Evolutionary conservation across 148 eudicot genomes (phyloP).

Genomic region (Vaccinium corymbosum): DNA sequence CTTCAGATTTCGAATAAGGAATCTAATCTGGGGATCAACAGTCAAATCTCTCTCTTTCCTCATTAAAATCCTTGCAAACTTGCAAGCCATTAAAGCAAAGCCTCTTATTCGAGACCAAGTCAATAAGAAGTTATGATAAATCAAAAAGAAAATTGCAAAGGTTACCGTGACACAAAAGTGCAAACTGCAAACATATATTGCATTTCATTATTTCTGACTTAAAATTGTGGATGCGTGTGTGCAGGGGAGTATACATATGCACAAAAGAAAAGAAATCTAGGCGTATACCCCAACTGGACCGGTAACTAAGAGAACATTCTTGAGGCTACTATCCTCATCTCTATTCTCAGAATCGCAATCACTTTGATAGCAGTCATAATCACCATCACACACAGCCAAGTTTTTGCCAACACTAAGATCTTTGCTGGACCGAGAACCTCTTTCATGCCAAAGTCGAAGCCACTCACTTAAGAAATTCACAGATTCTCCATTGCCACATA

Average conservation of each 20-base stretch:
- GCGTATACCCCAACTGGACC: conserved; percentile 96
- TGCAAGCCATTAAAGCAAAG: conserved; percentile 3
- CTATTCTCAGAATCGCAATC: conserved; percentile 46
- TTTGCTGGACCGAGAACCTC: conserved; percentile 44
- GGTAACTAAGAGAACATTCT: conserved; percentile 83
- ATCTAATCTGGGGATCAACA: background rate
- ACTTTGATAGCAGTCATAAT: conserved; percentile 37
- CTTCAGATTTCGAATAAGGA: background rate
- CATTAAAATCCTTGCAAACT: background rate
- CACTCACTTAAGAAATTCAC: conserved; percentile 79
- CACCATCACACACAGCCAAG: conserved; percentile 30
- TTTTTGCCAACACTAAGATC: conserved; percentile 27
- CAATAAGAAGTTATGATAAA: background rate
- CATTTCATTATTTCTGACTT: background rate
- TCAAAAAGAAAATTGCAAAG: background rate
- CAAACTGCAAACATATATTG: background rate
- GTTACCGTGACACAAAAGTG: background rate
- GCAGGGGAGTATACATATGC: background rate
- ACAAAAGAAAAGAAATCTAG: background rate
- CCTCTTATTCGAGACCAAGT: background rate
- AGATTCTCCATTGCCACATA: conserved; percentile 78
- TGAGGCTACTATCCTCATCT: conserved; percentile 47
- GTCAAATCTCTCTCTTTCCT: background rate
- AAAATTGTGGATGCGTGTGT: background rate
- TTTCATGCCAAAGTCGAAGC: conserved; percentile 72